Evolutionary conservation across 75 land plant species (phyloP), one percentile per base, ranked within the genome.

Genomic region (Pinus albicaulis): DNA sequence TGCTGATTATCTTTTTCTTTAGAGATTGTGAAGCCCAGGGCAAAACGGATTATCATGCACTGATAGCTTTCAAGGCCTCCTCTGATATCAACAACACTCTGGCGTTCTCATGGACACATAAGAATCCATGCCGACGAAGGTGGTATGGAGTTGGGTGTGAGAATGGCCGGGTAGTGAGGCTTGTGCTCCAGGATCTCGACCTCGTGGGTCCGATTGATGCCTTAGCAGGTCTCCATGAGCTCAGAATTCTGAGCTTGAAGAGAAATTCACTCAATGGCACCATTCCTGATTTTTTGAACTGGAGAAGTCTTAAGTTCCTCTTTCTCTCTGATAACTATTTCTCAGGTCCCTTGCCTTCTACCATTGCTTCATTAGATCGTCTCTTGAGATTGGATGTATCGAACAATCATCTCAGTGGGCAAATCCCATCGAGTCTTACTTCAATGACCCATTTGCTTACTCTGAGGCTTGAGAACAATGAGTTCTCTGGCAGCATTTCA

Each of bases 61-160:
- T 72, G 74, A 25, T 72, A 55, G 74, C 74, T 6, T 72, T 72
- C 74, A 72, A 72, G 57, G 56, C 57, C 19, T 53, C 74, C 28
- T 52, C 57, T 53, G 74, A 55, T 72, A 55, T 3, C 17, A 14
- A 28, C 57, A 72, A 55, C 57, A 72, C 7, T 44, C 24, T 72
- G 31, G 13, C 24, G 7, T 55, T 16, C 24, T 20, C 22, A 19
- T 72, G 74, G 74, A 72, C 20, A 55, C 74, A 55, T 17, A 72
- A 55, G 24, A 72, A 72, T 26, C 74, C 74, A 4, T 72, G 74
- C 74, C 55, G 34, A 55, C 23, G 74, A 15, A 72, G 34, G 17
- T 92, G 89, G 89, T 66, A n/a, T 17, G 93, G 93, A 12, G 89
- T 92, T 52, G 34, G 59, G 26, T 92, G 93, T 80, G 25, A 68